Percentiles rank a stretch among this genome's conserved stretches.
Conservation (phyloP, 2,329 filamentous ascomycete species). For the Nemania sp. region DNA sequence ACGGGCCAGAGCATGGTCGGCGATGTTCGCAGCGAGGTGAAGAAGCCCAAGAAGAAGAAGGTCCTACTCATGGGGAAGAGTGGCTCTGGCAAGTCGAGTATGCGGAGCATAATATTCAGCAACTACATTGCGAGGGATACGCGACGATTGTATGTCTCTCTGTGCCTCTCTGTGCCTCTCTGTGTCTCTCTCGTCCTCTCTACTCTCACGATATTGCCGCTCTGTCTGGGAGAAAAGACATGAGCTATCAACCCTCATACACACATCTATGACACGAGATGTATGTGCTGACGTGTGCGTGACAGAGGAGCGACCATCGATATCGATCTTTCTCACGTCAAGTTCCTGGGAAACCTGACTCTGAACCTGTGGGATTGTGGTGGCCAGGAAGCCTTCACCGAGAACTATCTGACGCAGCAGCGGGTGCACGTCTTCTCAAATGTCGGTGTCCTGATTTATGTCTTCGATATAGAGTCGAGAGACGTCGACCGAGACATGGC, state of each 20-base stretch:
- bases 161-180: too few species aligned
- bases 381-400: conserved; percentile 97
- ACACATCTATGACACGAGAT: not conserved
- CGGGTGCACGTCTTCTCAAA: conserved; percentile 95
- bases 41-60: conserved; percentile 83
- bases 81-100: conserved; percentile 95
- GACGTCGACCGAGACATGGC: conserved; percentile 92
- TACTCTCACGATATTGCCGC: not conserved
- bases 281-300: not conserved
- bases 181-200: too few species aligned
- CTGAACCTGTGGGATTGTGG: conserved; percentile 99
- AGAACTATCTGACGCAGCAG: conserved; percentile 96
- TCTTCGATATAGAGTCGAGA: conserved; percentile 96
- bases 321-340: conserved; percentile 97
- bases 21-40: conserved; percentile 56
- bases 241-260: not conserved
- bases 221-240: not conserved
- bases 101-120: conserved; percentile 98
- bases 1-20: conserved; percentile 36
- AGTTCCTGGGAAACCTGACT: conserved; percentile 96
- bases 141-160: conserved; percentile 67
- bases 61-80: conserved; percentile 92
- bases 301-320: conserved; percentile 88
- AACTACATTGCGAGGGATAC: conserved; percentile 99
- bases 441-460: conserved; percentile 96